Base-by-base conservation (phyloP, 2,329 filamentous ascomycete genomes). In the Venturia aucupariae region DNA sequence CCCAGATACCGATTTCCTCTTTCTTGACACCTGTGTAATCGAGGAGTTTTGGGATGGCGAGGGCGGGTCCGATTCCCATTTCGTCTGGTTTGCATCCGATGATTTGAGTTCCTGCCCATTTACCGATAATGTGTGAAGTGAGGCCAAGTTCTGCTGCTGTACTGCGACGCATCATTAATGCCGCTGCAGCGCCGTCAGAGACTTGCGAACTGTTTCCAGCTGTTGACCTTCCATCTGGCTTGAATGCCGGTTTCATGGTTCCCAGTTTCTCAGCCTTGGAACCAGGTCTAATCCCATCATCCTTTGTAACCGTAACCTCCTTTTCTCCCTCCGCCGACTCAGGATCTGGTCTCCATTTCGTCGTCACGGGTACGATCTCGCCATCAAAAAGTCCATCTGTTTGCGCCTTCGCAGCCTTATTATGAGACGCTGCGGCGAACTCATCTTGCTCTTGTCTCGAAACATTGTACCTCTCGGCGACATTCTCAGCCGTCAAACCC, bases 401-500 rank as follows among this genome's bases (percentile, higher is more conserved):
- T 70, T 89, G 85, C 1, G 92, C 92, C 39, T 80, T 78, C 0
- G 87, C 83, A 0, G 93, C 93, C 66, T 90, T 85, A 61, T 78
- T 77, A 74, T 97, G 92, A 24, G 86, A 90, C 68, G 84, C 79
- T 3, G 86, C 87, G 0, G 92, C 91, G 69, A 96, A 91, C 1
- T 81, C 86, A 72, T 97, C 92, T 77, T 96, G 92, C 67, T 95
- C 91, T 2, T 79, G 81, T 30, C 92, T 79, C 4, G 78, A 82
- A 30, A 97, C 84, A 11, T 84, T 84, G 72, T 96, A 95, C 59
- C 92, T 79, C 69, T 81, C 78, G 0, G 92, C 90, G 0, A 97
- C 91, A 70, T 96, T 96, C 80, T 97, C 92, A 5, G 86, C 87
- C 15, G 92, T 97, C 65, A 93, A 77, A 0, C 92, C 92, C 92